Evolutionary conservation across 225 moss, liverwort and hornwort species (phyloP), one percentile per base, ranked within the genome.

Genomic region (Ulota crispa): DNA sequence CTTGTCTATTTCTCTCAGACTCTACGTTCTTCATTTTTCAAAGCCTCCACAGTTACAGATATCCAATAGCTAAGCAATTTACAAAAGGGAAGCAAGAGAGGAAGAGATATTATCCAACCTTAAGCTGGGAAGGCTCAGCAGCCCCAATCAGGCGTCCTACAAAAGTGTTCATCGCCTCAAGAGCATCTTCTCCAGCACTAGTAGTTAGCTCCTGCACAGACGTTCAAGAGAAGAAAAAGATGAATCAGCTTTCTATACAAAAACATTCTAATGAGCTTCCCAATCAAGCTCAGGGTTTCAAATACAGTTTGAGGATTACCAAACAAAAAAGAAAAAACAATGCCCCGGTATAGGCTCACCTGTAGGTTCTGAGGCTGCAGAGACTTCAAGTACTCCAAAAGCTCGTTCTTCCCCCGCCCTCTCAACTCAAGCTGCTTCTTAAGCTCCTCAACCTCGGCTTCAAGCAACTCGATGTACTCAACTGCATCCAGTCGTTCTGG

Each of bases 131-230:
- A 79, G 97, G 88, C 2, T 97, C 97, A 43, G 87, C 85, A 47
- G 93, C 89, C 26, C 97, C 97, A 81, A 97, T 94, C 68, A 97
- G 68, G 28, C 97, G 97, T 45, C 80, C 72, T 19, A 97, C 90
- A 36, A 97, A 97, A 52, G 95, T 94, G 81, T 95, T 95, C 97
- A 97, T 97, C 50, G 97, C 97, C 85, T 97, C 97, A 63, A 97
- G 83, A 30, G 97, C 93, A 90, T 97, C 97, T 79, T 94, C 97
- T 83, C 97, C 97, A 56, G 97, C 97, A 81, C 95, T 97, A 20
- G 92, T 87, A 67, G 97, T 95, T 53, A 97, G 78, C 80, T 97
- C 93, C 95, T 95, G 86, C 53, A 67, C 62, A 6, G 3, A 78
- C 24, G 72, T 78, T 76, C 77, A 65, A 70, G 12, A 68, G 10